phyloP scores from a whole-genome alignment of 2,329 filamentous ascomycete genomes.

The Podosphaera leucotricha region DNA sequence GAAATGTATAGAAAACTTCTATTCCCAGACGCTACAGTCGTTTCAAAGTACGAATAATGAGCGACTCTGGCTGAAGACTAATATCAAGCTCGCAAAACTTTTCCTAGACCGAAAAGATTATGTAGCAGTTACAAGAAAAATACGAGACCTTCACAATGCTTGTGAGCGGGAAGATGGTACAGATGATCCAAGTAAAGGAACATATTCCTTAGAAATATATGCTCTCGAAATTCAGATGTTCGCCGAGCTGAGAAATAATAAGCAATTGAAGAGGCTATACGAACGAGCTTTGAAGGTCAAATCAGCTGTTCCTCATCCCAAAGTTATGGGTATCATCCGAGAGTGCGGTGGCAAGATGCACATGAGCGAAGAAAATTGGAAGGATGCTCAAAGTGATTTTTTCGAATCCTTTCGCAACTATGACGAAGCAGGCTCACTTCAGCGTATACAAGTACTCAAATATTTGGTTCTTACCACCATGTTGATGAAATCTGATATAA shows the following conservation, averaged over 20 bases:
- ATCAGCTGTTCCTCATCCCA: constrained; percentile 93
- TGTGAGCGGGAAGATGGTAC: constrained; percentile 72
- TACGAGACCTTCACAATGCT: constrained; percentile 68
- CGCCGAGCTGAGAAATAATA: constrained; percentile 89
- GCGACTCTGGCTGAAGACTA: constrained; percentile 90
- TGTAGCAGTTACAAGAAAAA: constrained; percentile 51
- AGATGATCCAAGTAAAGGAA: constrained; percentile 86
- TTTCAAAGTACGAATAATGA: constrained; percentile 98
- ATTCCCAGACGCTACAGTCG: constrained; percentile 74
- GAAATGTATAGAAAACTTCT: constrained; percentile 81
- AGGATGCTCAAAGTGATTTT: constrained; percentile 88
- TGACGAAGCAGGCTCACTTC: constrained; percentile 87
- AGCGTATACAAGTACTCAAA: constrained; percentile 91
- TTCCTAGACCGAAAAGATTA: constrained; percentile 87
- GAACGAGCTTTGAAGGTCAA: constrained; percentile 76
- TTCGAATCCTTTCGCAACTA: constrained; percentile 98
- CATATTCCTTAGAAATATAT: constrained; percentile 87
- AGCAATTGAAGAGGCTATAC: constrained; percentile 81
- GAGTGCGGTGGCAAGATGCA: constrained; percentile 99
- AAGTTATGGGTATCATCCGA: constrained; percentile 97
- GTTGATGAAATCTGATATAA: constrained; percentile 97
- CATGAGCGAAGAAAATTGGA: constrained; percentile 99
- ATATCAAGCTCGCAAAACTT: constrained; percentile 83
- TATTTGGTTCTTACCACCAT: constrained; percentile 92
- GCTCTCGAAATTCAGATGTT: constrained; percentile 98